phyloP scores from a whole-genome alignment of 495 filamentous ascomycete genomes.

The Pseudevernia furfuracea region DNA sequence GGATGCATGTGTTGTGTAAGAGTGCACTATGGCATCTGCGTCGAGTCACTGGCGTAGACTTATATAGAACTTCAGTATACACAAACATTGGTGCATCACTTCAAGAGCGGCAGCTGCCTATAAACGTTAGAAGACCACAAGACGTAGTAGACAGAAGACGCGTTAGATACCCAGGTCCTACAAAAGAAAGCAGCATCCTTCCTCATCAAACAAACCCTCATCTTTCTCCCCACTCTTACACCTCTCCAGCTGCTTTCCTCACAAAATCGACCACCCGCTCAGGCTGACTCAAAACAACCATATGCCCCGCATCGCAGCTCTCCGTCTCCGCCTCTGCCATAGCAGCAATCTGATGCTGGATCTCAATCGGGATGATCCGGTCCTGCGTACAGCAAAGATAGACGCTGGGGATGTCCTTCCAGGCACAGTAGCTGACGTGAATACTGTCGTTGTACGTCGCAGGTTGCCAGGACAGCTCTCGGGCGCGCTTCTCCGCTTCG shows the following conservation, averaged over 20 bases:
- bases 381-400: constrained; percentile 31
- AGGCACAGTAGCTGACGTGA: constrained; percentile 24
- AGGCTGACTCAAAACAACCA: constrained; percentile 29
- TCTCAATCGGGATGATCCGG: constrained; percentile 17
- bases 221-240: neutral
- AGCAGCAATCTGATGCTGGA: constrained; percentile 27
- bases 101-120: too few species aligned
- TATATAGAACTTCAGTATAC: too few species aligned
- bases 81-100: too few species aligned
- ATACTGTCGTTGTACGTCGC: constrained; percentile 20
- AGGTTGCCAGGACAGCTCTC: constrained; percentile 13
- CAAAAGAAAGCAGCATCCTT: too few species aligned
- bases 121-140: too few species aligned
- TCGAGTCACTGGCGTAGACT: too few species aligned
- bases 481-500: constrained; percentile 15
- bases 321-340: constrained; percentile 24
- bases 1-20: too few species aligned
- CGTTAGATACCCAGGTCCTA: too few species aligned
- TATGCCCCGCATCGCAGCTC: constrained; percentile 29
- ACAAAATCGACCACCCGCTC: constrained; percentile 26
- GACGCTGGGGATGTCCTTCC: constrained; percentile 28
- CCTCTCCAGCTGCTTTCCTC: neutral
- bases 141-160: too few species aligned
- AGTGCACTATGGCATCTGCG: too few species aligned
- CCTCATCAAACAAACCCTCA: too few species aligned